Base-by-base conservation (phyloP, 2,329 filamentous ascomycete genomes). In the Ascochyta lentis region DNA sequence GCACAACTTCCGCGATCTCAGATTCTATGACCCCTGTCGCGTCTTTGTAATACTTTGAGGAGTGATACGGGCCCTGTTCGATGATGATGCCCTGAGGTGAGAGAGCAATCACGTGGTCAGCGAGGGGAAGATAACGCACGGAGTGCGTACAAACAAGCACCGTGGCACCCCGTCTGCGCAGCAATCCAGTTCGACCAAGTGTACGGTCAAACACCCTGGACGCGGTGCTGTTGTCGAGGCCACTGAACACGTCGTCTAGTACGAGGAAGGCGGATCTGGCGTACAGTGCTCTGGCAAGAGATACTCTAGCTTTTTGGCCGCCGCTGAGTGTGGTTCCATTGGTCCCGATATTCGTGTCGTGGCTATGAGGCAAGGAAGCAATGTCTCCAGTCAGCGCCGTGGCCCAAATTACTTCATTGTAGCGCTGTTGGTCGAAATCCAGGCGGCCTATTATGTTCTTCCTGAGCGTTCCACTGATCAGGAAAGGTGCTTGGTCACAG, bases 231-330 rank as follows among this genome's bases (percentile, higher is more conserved):
- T 72, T 69, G 58, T 82, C 80, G 4, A 82, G 70, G 8, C 79
- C 79, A 45, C 75, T 79, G 15, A 82, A 72, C 6, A 79, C 73
- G 58, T 82, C 79, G 53, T 82, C 80, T 6, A 82, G 66, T 12
- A 82, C 67, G 16, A 81, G 61, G 13, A 79, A 61, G 13, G 73
- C 66, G 37, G 71, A 72, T 35, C 74, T 69, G 12, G 78, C 70
- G 63, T 82, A 82, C 4, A 81, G 68, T 13, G 68, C 66, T 29
- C 69, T 51, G 1, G 69, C 69, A 13, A 71, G 47, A 12, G 61
- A 57, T 16, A 71, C 64, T 12, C 68, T 58, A 42, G 68, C 64
- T 39, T 69, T 70, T 41, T 71, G 68, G 6, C 68, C 68, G n/a
- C 68, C 68, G 79, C 79, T 43, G 79, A 73, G 33, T 78, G 79